phyloP scores from a whole-genome alignment of 2,329 filamentous ascomycete species.

The Emergomyces pasteurianus region DNA sequence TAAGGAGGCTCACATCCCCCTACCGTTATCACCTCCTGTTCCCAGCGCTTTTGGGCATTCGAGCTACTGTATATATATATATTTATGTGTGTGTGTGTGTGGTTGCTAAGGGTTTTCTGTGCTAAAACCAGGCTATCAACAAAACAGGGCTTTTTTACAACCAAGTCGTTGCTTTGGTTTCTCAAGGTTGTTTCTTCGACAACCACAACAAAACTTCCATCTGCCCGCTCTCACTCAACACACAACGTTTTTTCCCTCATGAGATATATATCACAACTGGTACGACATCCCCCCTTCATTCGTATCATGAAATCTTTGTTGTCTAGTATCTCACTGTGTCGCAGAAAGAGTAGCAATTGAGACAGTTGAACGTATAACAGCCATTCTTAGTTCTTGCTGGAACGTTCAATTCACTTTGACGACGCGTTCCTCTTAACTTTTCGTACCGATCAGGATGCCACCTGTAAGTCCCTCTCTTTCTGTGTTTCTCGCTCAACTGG shows the following conservation, averaged over 20 bases:
- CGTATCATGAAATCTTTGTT: not conserved
- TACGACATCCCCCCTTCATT: not conserved
- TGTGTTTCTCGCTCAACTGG: not conserved
- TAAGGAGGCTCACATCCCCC: not conserved
- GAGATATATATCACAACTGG: not conserved
- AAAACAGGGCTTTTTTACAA: not conserved
- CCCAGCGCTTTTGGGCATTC: not conserved
- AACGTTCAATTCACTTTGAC: conserved; percentile 2
- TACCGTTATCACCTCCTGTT: not conserved
- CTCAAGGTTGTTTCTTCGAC: not conserved
- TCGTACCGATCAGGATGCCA: conserved; percentile 39
- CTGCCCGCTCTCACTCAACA: not conserved
- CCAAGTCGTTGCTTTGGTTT: conserved; percentile 1
- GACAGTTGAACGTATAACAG: not conserved
- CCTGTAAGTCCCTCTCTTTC: conserved; percentile 37
- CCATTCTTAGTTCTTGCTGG: not conserved
- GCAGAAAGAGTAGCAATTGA: not conserved
- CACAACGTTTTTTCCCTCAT: not conserved
- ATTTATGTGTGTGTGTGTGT: not conserved
- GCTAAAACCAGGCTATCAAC: not conserved
- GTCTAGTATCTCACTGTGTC: not conserved
- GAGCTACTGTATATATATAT: not conserved
- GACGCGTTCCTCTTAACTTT: conserved; percentile 8
- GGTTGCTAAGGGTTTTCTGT: not conserved
- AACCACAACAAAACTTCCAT: conserved; percentile 1